Base-by-base conservation (phyloP, 2,329 filamentous ascomycete genomes). In the Apiospora arundinis region DNA sequence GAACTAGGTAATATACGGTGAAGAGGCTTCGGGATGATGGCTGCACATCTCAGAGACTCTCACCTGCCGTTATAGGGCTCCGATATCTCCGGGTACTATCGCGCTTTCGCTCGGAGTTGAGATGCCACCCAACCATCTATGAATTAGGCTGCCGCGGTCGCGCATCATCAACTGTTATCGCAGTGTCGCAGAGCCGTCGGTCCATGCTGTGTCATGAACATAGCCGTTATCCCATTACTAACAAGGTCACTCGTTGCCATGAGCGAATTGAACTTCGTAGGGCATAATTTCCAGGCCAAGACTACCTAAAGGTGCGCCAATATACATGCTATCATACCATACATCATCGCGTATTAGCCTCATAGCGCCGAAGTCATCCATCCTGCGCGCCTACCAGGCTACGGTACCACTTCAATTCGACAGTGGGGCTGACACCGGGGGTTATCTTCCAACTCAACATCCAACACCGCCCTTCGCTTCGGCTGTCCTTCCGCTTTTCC, bases 21-120 rank as follows among this genome's bases (percentile, higher is more conserved):
- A 37, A 37, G 7, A 60, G 16, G n/a, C 56, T 6, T 40, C 56
- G 56, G 28, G 14, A 40, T 37, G 18, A 63, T 21, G 32, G 16
- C 8, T 63, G 32, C 32, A 63, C 18, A 11, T n/a, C 21, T 23
- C 0, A 12, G 32, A 40, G 8, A 5, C 32, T 48, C 45, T 63
- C 56, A 63, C 56, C 56, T 63, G 32, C 56, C 56, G 28, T 21
- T 63, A 63, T 40, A 12, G 32, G 56, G 2, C 56, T 11, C 56
- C 56, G 56, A 40, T 63, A 63, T 63, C 56, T 63, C 56, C 56
- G 56, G 32, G 18, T n/a, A 14, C 56, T 12, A 40, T 63, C 28
- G 28, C 32, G 56, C 21, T 63, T 40, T 32, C 56, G 56, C 18
- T 23, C 40, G 56, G 32, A 63, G 56, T n/a, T n/a, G 32, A 56